Base-by-base conservation (phyloP, 2,329 filamentous ascomycete genomes). In the Fusarium circinatum region DNA sequence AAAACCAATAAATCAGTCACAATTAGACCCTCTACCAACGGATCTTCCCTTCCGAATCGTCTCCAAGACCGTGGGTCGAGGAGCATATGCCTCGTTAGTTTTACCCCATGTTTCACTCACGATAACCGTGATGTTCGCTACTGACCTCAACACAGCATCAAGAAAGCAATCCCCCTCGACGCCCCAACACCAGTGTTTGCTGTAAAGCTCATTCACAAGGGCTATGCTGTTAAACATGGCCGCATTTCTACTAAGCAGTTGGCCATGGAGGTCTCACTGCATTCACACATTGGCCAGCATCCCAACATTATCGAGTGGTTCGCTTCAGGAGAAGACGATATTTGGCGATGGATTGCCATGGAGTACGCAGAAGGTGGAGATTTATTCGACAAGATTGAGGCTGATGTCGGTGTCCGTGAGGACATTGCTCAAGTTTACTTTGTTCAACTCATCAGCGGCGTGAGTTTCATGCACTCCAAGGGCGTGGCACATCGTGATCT, bases 261-360 rank as follows among this genome's bases (percentile, higher is more conserved):
- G 73, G 90, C 92, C 78, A 94, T 97, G 89, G 96, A 99, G 84
- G 93, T 97, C 45, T 93, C 93, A 7, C 88, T 99, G 24, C 96
- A 99, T 85, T 92, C 91, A 58, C 93, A 96, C 79, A 92, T 98
- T 62, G 94, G 94, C 54, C 92, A 94, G 75, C 97, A 99, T 81
- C 90, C 92, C 61, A 98, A 99, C 82, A 93, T 99, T 74, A 98
- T 99, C 78, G 92, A 94, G 80, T 98, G 94, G 88, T 95, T 97
- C 77, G 92, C 93, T 47, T 93, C 92, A 4, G 96, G 95, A 62
- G 94, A 98, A 82, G 95, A 99, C 80, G 79, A 87, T 0, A 85
- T 92, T 24, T 99, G 96, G 96, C 90, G 93, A 76, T 99, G 96
- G 96, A 98, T 99, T 77, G 96, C 95, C 44, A 98, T 99, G 95